Conservation (phyloP, 805 yeast genomes). For the Yarrowia yakushimensis region DNA sequence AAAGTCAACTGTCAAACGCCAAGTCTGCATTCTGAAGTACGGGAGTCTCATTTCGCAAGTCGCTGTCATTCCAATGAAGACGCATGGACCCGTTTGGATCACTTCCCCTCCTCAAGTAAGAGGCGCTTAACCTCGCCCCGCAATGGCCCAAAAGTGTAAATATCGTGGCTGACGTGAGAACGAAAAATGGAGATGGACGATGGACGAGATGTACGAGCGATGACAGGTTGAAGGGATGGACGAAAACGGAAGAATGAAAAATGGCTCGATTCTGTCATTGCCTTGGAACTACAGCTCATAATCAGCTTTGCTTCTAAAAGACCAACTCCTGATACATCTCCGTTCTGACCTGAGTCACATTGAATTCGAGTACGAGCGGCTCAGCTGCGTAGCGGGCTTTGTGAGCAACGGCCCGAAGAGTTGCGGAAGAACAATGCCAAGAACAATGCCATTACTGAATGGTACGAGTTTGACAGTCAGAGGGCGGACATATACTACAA, state of each 20-base stretch:
- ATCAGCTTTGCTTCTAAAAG: no score
- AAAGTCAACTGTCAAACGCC: not conserved
- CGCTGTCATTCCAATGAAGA: no score
- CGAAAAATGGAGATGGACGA: not conserved
- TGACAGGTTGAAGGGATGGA: no score
- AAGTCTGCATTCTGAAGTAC: not conserved
- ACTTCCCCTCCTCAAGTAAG: not conserved
- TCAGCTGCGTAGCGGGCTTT: not conserved
- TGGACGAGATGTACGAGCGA: no score
- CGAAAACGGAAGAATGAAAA: no score
- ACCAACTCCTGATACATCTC: no score
- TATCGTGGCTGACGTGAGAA: not conserved
- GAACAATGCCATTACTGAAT: not conserved
- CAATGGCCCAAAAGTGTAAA: not conserved
- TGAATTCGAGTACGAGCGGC: not conserved
- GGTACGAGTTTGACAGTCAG: not conserved
- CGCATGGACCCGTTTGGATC: not conserved
- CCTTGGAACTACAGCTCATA: no score
- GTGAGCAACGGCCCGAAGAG: not conserved
- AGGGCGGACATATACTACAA: no score
- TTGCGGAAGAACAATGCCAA: not conserved
- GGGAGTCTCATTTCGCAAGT: not conserved
- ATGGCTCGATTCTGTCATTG: no score
- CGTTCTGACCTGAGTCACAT: no score
- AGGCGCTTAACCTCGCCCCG: not conserved